Evolutionary conservation across 257 asterid species (phyloP).

Genomic region (Solanum sitiens): DNA sequence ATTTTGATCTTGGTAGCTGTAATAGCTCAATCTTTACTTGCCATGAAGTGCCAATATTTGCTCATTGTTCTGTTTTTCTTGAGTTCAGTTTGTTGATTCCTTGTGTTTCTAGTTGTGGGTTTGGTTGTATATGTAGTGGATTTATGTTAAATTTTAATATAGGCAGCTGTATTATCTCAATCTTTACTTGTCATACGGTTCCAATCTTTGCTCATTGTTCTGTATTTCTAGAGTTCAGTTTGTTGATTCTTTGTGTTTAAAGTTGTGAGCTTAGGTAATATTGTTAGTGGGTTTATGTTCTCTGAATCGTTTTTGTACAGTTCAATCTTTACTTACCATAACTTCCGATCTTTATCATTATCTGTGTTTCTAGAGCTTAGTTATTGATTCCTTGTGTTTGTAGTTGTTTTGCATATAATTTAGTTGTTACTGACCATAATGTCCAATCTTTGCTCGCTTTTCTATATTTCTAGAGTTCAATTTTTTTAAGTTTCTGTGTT

Average conservation of each 20-base stretch:
- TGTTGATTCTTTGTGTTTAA: neutral
- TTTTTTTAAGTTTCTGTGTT: neutral
- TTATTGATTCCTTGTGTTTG: neutral
- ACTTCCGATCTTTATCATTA: neutral
- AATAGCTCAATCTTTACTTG: neutral
- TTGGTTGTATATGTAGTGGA: neutral
- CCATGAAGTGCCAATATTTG: neutral
- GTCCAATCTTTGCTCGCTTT: neutral
- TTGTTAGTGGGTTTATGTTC: neutral
- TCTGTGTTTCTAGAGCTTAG: neutral
- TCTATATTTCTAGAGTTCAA: neutral
- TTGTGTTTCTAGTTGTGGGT: neutral
- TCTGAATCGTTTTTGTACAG: too few species aligned
- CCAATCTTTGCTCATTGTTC: neutral
- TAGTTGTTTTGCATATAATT: neutral
- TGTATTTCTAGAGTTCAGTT: neutral
- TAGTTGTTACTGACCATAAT: neutral
- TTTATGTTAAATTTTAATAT: neutral
- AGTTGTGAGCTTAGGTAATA: neutral
- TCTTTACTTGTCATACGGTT: neutral
- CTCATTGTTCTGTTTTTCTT: neutral
- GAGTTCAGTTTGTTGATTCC: neutral
- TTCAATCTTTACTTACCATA: neutral
- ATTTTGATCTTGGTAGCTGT: neutral
- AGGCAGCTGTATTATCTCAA: neutral